Percentiles rank a stretch among this genome's conserved stretches.
phyloP scores from a whole-genome alignment of 306 rosid genomes.

The Casuarina glauca region DNA sequence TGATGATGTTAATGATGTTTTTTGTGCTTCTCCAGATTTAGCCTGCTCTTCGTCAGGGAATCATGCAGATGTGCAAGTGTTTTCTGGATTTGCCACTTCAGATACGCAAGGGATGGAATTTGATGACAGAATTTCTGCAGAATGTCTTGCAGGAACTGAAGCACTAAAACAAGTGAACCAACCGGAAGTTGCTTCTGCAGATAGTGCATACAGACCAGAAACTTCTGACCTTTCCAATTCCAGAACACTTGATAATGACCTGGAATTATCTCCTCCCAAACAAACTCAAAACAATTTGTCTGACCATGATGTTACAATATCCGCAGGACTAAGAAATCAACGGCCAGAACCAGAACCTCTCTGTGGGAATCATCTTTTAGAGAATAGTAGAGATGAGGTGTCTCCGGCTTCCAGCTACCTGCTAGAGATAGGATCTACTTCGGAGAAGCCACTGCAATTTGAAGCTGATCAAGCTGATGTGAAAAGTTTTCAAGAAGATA shows the following conservation, averaged over 20 bases:
- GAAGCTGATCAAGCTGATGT: constrained; percentile 40
- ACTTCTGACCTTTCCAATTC: constrained; percentile 33
- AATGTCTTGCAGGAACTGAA: constrained; percentile 33
- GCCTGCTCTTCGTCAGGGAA: constrained; percentile 39
- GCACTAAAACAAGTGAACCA: constrained; percentile 29
- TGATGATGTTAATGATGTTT: constrained; percentile 28
- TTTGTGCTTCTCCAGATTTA: constrained; percentile 34
- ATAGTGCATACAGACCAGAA: constrained; percentile 33
- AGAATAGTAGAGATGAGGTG: constrained; percentile 25
- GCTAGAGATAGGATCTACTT: constrained; percentile 36
- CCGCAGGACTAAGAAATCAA: constrained; percentile 30
- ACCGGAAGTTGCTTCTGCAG: constrained; percentile 38
- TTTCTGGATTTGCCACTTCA: constrained; percentile 30
- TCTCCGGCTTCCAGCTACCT: constrained; percentile 38
- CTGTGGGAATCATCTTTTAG: constrained; percentile 31
- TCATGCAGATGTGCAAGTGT: constrained; percentile 30
- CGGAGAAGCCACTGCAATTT: constrained; percentile 33
- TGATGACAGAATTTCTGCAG: constrained; percentile 41
- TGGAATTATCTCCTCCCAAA: constrained; percentile 33
- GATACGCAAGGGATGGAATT: constrained; percentile 35
- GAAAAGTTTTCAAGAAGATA: constrained; percentile 35
- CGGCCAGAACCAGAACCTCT: constrained; percentile 34
- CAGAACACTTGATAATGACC: constrained; percentile 28
- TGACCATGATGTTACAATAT: constrained; percentile 34
- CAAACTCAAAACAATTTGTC: constrained; percentile 30